Base-by-base conservation (phyloP, 345 rosid species). In the Eucalyptus tenuipes region DNA sequence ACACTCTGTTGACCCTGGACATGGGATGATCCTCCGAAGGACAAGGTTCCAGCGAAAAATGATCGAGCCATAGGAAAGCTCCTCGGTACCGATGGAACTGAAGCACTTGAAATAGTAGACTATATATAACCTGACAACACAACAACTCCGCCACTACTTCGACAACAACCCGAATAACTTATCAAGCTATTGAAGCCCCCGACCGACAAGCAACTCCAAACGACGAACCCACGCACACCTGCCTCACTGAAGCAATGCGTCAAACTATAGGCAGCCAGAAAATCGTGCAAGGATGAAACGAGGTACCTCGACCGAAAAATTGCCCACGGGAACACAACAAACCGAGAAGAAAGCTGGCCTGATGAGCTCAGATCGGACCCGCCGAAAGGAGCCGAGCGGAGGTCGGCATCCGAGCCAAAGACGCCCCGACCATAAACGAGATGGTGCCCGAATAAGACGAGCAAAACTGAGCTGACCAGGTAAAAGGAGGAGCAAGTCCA, bases 21-120 rank as follows among this genome's bases (percentile, higher is more conserved):
- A 55, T 94, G 99, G 71, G 91, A 88, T 33, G 99, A 95, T 45
- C 95, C 97, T 64, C 97, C 94, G 71, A 96, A 93, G 7, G 99
- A 95, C 88, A 92, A 88, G 44, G 89, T 88, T 89, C 92, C 96
- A 9, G 91, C 90, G 86, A 90, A 93, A 71, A 37, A 49, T 10
- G 92, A 88, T 89, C 90, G 84, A 86, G 95, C 95, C 98, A 97
- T 96, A 11, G 84, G 40, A 71, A 71, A 71, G 25, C 8, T 10
- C 29, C 84, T 75, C 84, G 3, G 47, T 3, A 6, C 47, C 22
- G 27, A 20, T 40, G 47, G 47, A 75, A 37, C 47, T 20, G 84
- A 75, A 75, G 84, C 84, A 20, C 47, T 75, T 75, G 84, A 7
- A 75, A 40, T 40, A 22, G 47, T 20, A 40, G 47, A 71, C 27